phyloP scores from a whole-genome alignment of 495 filamentous ascomycete genomes.

The Penicillium canariense region DNA sequence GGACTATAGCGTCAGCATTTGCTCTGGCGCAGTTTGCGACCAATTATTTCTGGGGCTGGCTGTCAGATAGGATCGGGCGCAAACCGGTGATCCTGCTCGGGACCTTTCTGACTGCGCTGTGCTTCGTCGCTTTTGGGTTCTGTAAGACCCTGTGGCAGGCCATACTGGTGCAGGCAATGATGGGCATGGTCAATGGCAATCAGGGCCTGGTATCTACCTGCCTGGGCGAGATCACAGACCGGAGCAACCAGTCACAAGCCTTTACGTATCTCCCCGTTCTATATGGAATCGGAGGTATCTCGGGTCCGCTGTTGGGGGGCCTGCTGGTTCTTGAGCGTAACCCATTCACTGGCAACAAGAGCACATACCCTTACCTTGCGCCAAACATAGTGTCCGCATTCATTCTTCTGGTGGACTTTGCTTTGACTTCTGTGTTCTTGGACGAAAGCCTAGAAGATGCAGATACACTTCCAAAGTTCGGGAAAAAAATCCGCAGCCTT shows the following conservation, averaged over 20 bases:
- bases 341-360: constrained; percentile 50
- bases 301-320: constrained; percentile 87
- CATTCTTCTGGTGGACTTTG: constrained; percentile 69
- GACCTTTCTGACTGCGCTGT: constrained; percentile 73
- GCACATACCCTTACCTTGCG: constrained; percentile 75
- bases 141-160: constrained; percentile 80
- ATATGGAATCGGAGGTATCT: constrained; percentile 90
- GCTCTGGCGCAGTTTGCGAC: constrained; percentile 88
- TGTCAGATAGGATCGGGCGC: constrained; percentile 84
- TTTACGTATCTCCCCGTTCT: constrained; percentile 92
- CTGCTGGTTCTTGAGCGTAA: constrained; percentile 63
- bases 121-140: constrained; percentile 86
- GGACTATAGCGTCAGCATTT: constrained; percentile 83
- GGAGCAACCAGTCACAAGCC: constrained; percentile 85
- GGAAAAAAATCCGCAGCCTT: constrained; percentile 54
- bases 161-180: constrained; percentile 77
- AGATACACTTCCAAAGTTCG: constrained; percentile 59
- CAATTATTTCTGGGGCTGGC: constrained; percentile 91
- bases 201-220: constrained; percentile 85
- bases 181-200: constrained; percentile 94
- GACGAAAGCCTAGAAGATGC: constrained; percentile 85
- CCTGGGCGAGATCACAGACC: constrained; percentile 91
- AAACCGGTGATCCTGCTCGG: constrained; percentile 91
- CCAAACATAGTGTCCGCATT: constrained; percentile 76
- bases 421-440: constrained; percentile 71